Base-by-base conservation (phyloP, 129 eudicot genomes). In the Helianthus tuberosus region DNA sequence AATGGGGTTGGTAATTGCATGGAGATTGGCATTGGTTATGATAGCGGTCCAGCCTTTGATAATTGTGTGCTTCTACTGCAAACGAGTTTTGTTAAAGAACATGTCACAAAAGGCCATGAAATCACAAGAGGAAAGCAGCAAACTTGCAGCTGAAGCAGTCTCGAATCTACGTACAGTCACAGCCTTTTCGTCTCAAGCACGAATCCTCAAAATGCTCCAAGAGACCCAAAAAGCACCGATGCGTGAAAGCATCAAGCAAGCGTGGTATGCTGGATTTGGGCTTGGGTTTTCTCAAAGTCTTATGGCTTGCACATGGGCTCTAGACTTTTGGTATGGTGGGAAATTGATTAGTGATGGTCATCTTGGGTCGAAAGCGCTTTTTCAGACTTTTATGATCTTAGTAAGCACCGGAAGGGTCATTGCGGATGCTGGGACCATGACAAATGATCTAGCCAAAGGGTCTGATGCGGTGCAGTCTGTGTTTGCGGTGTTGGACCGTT, bases 271-370 rank as follows among this genome's bases (percentile, higher is more conserved):
- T 0, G 98, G 98, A 25, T 59, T 90, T 10, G 96, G 93, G 52
- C 93, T 90, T 5, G 97, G 89, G 53, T 83, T 86, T 10, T 94
- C 98, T 51, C 92, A 94, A 38, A 64, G 93, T 76, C 84, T 94
- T 29, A 81, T 81, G 84, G 66, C 89, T 38, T 84, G 83, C 50
- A 86, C 87, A 16, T 88, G 88, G 91, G 96, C 98, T 25, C 72
- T 94, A 0, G 89, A 86, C 79, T 94, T 88, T 74, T 94, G 98
- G 98, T 93, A 93, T 39, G 98, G 98, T 29, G 98, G 96, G 36
- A 83, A 73, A 66, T 86, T 93, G 41, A 76, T 90, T 14, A 75
- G 88, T 6, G 79, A 77, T 1, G 98, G 98, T 15, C 68, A 55
- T 23, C 76, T 93, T 1, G 86, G 82, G n/a, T 74, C 96, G 0